These are phyloP conservation scores for Fraxinus albicans DNA, from an alignment of 305 asterid species.

Conservation along the genomic window DNA sequence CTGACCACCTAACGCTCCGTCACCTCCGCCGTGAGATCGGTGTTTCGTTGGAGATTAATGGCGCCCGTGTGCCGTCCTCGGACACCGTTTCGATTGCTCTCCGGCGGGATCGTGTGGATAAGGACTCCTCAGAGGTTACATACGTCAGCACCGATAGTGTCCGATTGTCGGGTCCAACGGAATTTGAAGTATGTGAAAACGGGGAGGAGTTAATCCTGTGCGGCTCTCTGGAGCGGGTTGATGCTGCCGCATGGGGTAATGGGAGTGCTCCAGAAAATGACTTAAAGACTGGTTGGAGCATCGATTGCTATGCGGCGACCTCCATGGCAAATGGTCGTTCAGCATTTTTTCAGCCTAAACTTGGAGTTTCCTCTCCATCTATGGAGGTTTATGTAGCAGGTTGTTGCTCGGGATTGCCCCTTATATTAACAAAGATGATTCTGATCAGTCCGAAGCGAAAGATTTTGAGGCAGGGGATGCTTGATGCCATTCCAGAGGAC, in stretches of 20 bases:
- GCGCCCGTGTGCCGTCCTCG: slow-evolving; percentile 55
- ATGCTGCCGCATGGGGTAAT: slow-evolving; percentile 46
- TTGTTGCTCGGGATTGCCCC: slow-evolving; percentile 75
- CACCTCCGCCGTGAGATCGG: slow-evolving; percentile 70
- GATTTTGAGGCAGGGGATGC: slow-evolving; percentile 49
- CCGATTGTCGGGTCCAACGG: slow-evolving; percentile 54
- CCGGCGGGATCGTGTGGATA: slow-evolving; percentile 66
- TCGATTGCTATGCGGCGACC: slow-evolving; percentile 60
- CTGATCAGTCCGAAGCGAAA: slow-evolving; percentile 66
- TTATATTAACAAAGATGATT: slow-evolving; percentile 68
- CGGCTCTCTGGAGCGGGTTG: slow-evolving; percentile 67
- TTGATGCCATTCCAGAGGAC: slow-evolving; percentile 77
- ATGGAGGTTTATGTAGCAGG: slow-evolving; percentile 88
- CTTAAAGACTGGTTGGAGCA: slow-evolving; percentile 62
- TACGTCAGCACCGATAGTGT: slow-evolving; percentile 64
- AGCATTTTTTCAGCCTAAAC: slow-evolving; percentile 44
- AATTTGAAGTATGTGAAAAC: slow-evolving; percentile 66
- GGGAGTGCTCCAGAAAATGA: slow-evolving; percentile 39
- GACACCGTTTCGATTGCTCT: slow-evolving; percentile 51
- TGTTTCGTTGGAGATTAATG: slow-evolving; percentile 55
- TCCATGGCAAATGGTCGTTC: slow-evolving; percentile 48
- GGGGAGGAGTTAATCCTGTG: slow-evolving; percentile 57
- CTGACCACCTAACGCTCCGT: slow-evolving; percentile 54
- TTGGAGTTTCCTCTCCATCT: slow-evolving; percentile 54
- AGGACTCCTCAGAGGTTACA: slow-evolving; percentile 62